A percentile compares a stretch with the other conserved stretches of the same genome.
Conservation (phyloP, 805 yeast genomes). For the Blastobotrys robertii region DNA sequence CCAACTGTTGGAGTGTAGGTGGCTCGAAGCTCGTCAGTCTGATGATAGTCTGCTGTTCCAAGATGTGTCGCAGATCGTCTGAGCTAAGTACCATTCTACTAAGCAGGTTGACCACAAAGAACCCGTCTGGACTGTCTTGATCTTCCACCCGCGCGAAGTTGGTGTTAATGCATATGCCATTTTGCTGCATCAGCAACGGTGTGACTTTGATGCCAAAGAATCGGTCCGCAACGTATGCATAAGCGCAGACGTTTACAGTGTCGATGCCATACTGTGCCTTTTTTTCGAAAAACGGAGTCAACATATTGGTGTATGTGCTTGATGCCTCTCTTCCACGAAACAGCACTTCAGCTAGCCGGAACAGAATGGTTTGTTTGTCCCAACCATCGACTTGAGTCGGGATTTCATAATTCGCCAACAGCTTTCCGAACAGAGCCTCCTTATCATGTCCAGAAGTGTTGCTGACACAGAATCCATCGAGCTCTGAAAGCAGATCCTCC, state of each 20-base stretch:
- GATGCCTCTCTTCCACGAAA: background rate
- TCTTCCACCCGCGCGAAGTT: slow-evolving; percentile 7
- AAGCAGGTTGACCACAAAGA: slow-evolving; percentile 3
- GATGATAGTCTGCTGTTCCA: background rate
- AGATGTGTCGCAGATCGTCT: slow-evolving; percentile 1
- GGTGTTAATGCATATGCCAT: slow-evolving; percentile 1
- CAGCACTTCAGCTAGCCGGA: background rate
- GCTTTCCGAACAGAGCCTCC: background rate
- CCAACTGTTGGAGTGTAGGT: too few species aligned
- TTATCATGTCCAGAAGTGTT: background rate
- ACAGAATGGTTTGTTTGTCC: background rate
- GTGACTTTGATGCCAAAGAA: slow-evolving; percentile 2
- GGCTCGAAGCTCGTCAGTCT: too few species aligned
- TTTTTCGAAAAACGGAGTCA: too few species aligned
- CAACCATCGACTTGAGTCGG: background rate
- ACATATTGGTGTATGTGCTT: background rate
- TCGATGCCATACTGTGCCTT: background rate
- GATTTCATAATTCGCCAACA: background rate
- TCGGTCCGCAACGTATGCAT: slow-evolving; percentile 1
- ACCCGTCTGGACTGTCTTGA: slow-evolving; percentile 1
- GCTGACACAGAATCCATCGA: too few species aligned
- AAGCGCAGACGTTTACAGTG: slow-evolving; percentile 3
- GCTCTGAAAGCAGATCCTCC: too few species aligned
- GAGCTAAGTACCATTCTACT: slow-evolving; percentile 1
- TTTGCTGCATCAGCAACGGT: slow-evolving; percentile 3